Base-by-base conservation (phyloP, 1,284 basidiomycete genomes). In the Trichosporon coremiiforme region DNA sequence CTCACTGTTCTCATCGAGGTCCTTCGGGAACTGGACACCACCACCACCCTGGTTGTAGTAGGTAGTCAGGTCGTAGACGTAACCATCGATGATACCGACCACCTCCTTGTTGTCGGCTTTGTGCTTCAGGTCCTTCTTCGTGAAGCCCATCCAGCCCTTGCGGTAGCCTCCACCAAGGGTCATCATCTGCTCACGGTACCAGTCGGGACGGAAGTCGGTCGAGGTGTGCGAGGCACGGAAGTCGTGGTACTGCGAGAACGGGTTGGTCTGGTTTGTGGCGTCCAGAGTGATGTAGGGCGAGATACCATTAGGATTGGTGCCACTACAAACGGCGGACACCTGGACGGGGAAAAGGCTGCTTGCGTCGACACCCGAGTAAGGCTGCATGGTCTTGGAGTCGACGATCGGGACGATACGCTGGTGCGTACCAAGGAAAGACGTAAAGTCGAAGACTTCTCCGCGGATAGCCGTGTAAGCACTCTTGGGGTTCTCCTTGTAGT, bases 171-270 rank as follows among this genome's bases (percentile, higher is more conserved):
- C 95, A 5, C 95, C 91, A 89, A 99, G 90, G 76, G 88, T 85
- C 6, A 91, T 90, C 94, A 95, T 95, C 74, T 86, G 88, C 85
- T 99, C 92, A 75, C 91, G 94, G 84, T 99, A 99, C 97, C 96
- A 99, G 82, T 99, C 96, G 0, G 95, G 94, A 25, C 95, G 89
- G 0, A 91, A 90, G 79, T 99, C 95, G 71, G 90, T 91, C 33
- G 90, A 92, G 77, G 86, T 90, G 57, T 62, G 57, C 57, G 57
- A 62, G 0, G 89, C 89, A 53, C 95, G 91, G 89, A 99, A 99
- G 82, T 98, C 95, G 82, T 99, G 96, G 82, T 99, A 99, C n/a
- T 92, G 82, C 25, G 82, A 85, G 78, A 94, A 93, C 7, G 84
- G 77, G 77, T 95, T 91, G 25, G 92, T 91, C 17, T 50, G 22